Percentiles rank a stretch among this genome's conserved stretches.
Conservation (phyloP, 495 filamentous ascomycete species). For the Pseudoneurospora amorphoporcata region DNA sequence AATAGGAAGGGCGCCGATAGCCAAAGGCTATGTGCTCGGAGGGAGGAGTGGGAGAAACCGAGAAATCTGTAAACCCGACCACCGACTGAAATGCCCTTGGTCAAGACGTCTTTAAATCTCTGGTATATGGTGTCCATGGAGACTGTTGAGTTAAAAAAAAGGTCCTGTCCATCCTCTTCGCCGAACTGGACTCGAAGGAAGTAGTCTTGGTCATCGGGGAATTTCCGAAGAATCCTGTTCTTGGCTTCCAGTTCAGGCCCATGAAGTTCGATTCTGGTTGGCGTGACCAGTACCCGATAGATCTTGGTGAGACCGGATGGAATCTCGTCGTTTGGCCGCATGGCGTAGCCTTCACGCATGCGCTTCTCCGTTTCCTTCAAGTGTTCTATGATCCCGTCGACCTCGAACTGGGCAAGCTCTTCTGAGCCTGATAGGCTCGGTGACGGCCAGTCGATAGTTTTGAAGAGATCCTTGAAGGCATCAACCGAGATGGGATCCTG, state of each 20-base stretch:
- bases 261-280: slow-evolving; percentile 53
- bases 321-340: slow-evolving; percentile 15
- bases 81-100: slow-evolving; percentile 48
- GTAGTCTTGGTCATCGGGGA: slow-evolving; percentile 47
- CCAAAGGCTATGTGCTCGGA: slow-evolving; percentile 60
- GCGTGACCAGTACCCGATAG: slow-evolving; percentile 55
- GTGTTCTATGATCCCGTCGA: slow-evolving; percentile 30
- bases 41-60: slow-evolving; percentile 73
- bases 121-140: slow-evolving; percentile 45
- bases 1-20: slow-evolving; percentile 61
- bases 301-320: slow-evolving; percentile 29
- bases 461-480: slow-evolving; percentile 38
- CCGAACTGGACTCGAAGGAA: slow-evolving; percentile 58
- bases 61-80: slow-evolving; percentile 57
- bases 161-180: slow-evolving; percentile 59
- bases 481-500: slow-evolving; percentile 26
- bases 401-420: slow-evolving; percentile 33
- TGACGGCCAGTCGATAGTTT: slow-evolving; percentile 38
- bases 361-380: slow-evolving; percentile 32
- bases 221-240: slow-evolving; percentile 68
- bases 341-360: slow-evolving; percentile 18
- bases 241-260: slow-evolving; percentile 61
- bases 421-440: slow-evolving; percentile 21
- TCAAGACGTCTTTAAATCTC: slow-evolving; percentile 50
- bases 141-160: slow-evolving; percentile 46